Evolutionary conservation across 345 rosid genomes (phyloP).

Genomic region (Hibiscus tridactylites): DNA sequence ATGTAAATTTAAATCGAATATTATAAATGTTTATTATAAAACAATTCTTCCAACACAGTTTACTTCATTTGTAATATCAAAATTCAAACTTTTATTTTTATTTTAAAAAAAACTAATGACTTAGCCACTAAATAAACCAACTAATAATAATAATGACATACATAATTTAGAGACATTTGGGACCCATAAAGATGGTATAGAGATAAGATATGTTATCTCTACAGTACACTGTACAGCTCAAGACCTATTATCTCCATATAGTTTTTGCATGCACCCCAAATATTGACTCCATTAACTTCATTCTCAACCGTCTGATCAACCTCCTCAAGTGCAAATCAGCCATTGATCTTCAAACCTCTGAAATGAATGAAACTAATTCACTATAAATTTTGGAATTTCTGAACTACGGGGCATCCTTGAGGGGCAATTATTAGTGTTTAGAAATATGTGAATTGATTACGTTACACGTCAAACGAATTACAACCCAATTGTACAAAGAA

Average conservation of each 20-base stretch:
- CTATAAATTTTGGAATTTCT: neutral
- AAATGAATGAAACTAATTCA: neutral
- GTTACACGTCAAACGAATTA: neutral
- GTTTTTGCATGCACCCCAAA: constrained; percentile 3
- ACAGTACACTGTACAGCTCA: constrained; percentile 15
- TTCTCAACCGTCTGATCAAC: constrained; percentile 5
- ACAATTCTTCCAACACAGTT: no score
- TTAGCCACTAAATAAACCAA: no score
- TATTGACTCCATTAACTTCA: neutral
- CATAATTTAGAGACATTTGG: constrained; percentile 25
- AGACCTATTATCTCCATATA: constrained; percentile 2
- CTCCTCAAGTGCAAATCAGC: neutral
- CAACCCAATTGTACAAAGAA: neutral
- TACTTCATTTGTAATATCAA: no score
- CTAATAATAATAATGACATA: neutral
- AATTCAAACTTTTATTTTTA: no score
- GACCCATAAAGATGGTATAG: constrained; percentile 39
- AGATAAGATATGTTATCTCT: constrained; percentile 30
- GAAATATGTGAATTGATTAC: neutral
- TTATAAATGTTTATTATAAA: no score
- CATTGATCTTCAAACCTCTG: neutral
- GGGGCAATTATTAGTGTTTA: constrained; percentile 3
- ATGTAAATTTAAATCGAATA: no score
- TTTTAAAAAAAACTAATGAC: no score
- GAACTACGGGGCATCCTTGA: neutral